Evolutionary conservation across 192 early-diverging fungal genomes (phyloP).

Genomic region (Oehlia diaphana): DNA sequence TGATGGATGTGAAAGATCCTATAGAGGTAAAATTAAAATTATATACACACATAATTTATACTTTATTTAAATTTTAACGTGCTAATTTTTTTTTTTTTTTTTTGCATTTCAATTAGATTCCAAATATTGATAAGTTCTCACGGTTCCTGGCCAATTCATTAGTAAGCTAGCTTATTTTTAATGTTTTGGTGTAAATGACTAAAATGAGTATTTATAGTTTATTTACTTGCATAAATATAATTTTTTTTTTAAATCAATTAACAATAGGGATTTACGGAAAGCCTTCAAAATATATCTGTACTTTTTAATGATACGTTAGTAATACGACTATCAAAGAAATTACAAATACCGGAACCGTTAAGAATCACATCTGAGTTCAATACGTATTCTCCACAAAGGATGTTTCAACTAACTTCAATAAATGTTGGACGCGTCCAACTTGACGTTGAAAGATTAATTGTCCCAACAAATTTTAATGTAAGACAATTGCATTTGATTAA

Average conservation of each 20-base stretch:
- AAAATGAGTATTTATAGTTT: too few species aligned
- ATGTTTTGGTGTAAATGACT: too few species aligned
- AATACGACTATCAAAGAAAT: conserved; percentile 65
- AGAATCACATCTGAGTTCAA: conserved; percentile 47
- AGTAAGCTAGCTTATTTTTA: too few species aligned
- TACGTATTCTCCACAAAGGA: conserved; percentile 63
- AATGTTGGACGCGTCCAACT: conserved; percentile 58
- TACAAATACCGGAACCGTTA: conserved; percentile 62
- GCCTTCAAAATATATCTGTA: conserved; percentile 64
- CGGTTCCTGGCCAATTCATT: too few species aligned
- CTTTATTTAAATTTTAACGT: too few species aligned
- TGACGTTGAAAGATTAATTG: conserved; percentile 48
- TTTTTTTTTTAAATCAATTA: conserved; percentile 36
- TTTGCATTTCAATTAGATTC: too few species aligned
- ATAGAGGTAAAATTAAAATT: conserved; percentile 45
- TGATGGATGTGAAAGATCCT: conserved; percentile 66
- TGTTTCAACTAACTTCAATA: conserved; percentile 69
- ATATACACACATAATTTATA: too few species aligned
- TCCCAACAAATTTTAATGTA: conserved; percentile 14
- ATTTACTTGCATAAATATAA: too few species aligned
- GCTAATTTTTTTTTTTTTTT: not conserved
- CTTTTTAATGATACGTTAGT: conserved; percentile 60
- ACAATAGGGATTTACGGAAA: conserved; percentile 74
- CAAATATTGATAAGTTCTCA: too few species aligned
- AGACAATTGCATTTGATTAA: not conserved